A percentile compares a stretch with the other conserved stretches of the same genome.
Evolutionary conservation across 1,139 yeast genomes (phyloP).

Genomic region (Pichia sp.): DNA sequence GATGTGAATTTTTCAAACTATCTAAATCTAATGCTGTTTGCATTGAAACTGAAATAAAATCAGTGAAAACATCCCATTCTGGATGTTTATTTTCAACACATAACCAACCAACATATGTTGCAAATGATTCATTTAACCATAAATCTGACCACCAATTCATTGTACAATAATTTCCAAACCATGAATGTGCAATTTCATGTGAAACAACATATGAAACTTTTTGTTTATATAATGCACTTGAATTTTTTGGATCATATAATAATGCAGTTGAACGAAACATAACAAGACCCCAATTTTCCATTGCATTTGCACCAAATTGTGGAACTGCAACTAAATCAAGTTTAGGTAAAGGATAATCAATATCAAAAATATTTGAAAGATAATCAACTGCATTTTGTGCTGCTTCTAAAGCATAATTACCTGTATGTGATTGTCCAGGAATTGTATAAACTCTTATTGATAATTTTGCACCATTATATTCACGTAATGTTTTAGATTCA

Average conservation of each 20-base stretch:
- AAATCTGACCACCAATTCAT: conserved; percentile 63
- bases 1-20: conserved; percentile 49
- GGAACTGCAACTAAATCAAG: conserved; percentile 54
- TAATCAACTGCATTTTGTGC: conserved; percentile 49
- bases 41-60: conserved; percentile 45
- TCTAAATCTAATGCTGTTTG: conserved; percentile 50
- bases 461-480: conserved; percentile 34
- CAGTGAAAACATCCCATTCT: conserved; percentile 53
- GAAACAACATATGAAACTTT: conserved; percentile 55
- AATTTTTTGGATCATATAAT: conserved; percentile 40
- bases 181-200: conserved; percentile 61
- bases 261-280: conserved; percentile 51
- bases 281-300: conserved; percentile 58
- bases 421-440: conserved; percentile 46
- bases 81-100: conserved; percentile 49
- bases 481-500: conserved; percentile 34
- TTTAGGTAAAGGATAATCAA: conserved; percentile 55
- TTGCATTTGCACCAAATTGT: conserved; percentile 54
- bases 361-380: conserved; percentile 46
- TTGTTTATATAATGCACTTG: conserved; percentile 41
- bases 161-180: conserved; percentile 60
- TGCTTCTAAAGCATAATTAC: conserved; percentile 44
- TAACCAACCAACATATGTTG: conserved; percentile 52
- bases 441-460: conserved; percentile 54
- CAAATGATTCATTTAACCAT: conserved; percentile 61